Conservation (phyloP, 805 yeast genomes). For the Lachancea lanzarotensis region DNA sequence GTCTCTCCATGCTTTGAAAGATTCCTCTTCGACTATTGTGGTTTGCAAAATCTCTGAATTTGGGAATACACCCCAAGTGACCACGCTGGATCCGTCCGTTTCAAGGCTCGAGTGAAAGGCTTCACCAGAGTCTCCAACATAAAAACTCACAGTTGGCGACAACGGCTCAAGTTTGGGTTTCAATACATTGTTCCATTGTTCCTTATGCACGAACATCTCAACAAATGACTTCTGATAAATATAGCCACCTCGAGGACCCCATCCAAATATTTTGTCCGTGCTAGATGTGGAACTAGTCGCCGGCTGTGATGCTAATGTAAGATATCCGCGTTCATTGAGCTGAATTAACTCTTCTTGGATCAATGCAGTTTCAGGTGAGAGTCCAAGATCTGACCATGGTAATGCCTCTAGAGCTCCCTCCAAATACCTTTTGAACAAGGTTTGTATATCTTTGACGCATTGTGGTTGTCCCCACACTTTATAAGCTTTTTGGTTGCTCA, state of each 20-base stretch:
- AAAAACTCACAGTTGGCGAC: conserved; percentile 58
- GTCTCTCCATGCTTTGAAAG: conserved; percentile 93
- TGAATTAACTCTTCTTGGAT: conserved; percentile 87
- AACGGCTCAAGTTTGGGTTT: conserved; percentile 43
- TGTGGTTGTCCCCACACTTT: conserved; percentile 79
- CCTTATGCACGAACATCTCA: conserved; percentile 74
- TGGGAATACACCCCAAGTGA: conserved; percentile 98
- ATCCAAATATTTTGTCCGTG: conserved; percentile 84
- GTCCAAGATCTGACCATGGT: conserved; percentile 88
- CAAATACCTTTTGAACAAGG: conserved; percentile 64
- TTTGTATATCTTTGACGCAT: conserved; percentile 50
- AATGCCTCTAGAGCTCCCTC: conserved; percentile 67
- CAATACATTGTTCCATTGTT: conserved; percentile 56
- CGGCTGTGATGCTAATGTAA: conserved; percentile 95
- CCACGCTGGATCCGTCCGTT: conserved; percentile 59
- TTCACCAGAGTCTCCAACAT: conserved; percentile 59
- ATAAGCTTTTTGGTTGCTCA: conserved; percentile 57
- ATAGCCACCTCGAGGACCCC: conserved; percentile 91
- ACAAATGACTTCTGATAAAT: conserved; percentile 92
- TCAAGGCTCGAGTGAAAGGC: conserved; percentile 55
- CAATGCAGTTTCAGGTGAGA: conserved; percentile 83
- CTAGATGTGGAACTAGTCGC: conserved; percentile 76
- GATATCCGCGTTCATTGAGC: conserved; percentile 65
- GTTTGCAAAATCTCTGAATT: conserved; percentile 85
- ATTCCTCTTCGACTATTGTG: conserved; percentile 85